A percentile compares a stretch with the other conserved stretches of the same genome.
Evolutionary conservation across 441 rosid genomes (phyloP).

Genomic region (Sinapis alba): DNA sequence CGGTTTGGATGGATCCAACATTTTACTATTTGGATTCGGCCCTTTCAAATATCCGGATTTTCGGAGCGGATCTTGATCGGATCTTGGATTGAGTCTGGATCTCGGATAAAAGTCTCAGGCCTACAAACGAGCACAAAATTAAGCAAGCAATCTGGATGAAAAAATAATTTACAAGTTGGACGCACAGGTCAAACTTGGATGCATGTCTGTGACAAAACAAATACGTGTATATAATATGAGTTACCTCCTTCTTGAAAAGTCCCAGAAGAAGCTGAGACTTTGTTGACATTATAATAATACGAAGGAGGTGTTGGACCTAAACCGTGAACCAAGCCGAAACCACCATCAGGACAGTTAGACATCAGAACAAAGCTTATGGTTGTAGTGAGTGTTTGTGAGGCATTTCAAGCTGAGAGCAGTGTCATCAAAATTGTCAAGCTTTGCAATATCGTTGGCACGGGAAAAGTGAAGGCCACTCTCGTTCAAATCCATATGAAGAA

Average conservation of each 20-base stretch:
- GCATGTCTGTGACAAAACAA: background rate
- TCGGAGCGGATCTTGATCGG: too few species aligned
- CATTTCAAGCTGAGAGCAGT: slow-evolving; percentile 70
- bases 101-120: too few species aligned
- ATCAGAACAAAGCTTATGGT: slow-evolving; percentile 46
- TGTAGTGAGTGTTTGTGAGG: slow-evolving; percentile 48
- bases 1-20: too few species aligned
- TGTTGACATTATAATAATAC: slow-evolving; percentile 44
- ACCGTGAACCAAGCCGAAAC: slow-evolving; percentile 86
- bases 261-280: slow-evolving; percentile 43
- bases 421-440: slow-evolving; percentile 61
- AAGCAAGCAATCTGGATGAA: too few species aligned
- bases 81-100: too few species aligned
- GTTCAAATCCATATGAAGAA: slow-evolving; percentile 70
- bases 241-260: slow-evolving; percentile 47
- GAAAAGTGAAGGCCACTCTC: slow-evolving; percentile 44
- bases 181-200: background rate
- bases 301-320: slow-evolving; percentile 80
- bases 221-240: background rate
- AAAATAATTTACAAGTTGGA: background rate
- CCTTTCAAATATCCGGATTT: too few species aligned
- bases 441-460: slow-evolving; percentile 40
- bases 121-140: too few species aligned
- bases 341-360: slow-evolving; percentile 62
- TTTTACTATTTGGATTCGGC: too few species aligned